Percentiles rank a stretch among this genome's conserved stretches.
These are phyloP conservation scores for Xylariaceae sp. DNA, from an alignment of 2,329 filamentous ascomycete genomes.

Conservation along the genomic window DNA sequence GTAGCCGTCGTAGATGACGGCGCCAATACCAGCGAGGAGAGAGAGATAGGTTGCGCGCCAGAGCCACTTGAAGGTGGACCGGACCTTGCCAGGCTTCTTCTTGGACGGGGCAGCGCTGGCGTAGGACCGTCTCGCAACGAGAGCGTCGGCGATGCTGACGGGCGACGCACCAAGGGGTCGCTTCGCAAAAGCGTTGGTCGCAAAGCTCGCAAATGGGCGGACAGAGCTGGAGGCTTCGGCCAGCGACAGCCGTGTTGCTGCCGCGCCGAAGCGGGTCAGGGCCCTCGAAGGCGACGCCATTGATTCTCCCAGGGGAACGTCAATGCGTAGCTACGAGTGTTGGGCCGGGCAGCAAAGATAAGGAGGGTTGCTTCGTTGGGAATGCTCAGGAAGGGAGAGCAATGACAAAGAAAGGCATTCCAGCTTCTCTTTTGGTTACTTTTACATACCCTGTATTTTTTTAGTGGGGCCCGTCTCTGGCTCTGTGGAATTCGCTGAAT, in stretches of 20 bases:
- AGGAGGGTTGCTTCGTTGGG: not conserved
- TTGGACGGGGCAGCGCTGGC: conserved; percentile 47
- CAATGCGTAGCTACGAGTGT: conserved; percentile 21
- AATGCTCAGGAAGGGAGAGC: conserved; percentile 1
- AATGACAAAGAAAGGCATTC: conserved; percentile 5
- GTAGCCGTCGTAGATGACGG: conserved; percentile 77
- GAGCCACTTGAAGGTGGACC: conserved; percentile 65
- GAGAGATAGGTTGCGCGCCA: conserved; percentile 82
- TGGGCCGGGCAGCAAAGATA: not conserved
- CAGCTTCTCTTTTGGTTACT: not conserved
- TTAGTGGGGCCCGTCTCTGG: not conserved
- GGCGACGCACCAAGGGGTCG: conserved; percentile 28
- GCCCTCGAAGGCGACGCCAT: conserved; percentile 46
- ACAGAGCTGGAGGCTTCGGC: conserved; percentile 27
- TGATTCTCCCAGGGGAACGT: conserved; percentile 24
- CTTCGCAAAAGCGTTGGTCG: conserved; percentile 29
- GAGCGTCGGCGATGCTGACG: conserved; percentile 33
- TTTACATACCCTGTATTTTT: not conserved
- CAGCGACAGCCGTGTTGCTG: conserved; percentile 27
- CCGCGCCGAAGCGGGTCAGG: conserved; percentile 33
- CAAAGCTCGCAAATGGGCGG: conserved; percentile 24
- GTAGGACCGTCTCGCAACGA: conserved; percentile 40
- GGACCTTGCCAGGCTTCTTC: conserved; percentile 55
- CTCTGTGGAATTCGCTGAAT: too few species aligned
- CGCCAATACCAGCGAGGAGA: conserved; percentile 61